A percentile compares a stretch with the other conserved stretches of the same genome.
Conservation (phyloP, 2,329 filamentous ascomycete genomes). For the Alternaria solani region DNA sequence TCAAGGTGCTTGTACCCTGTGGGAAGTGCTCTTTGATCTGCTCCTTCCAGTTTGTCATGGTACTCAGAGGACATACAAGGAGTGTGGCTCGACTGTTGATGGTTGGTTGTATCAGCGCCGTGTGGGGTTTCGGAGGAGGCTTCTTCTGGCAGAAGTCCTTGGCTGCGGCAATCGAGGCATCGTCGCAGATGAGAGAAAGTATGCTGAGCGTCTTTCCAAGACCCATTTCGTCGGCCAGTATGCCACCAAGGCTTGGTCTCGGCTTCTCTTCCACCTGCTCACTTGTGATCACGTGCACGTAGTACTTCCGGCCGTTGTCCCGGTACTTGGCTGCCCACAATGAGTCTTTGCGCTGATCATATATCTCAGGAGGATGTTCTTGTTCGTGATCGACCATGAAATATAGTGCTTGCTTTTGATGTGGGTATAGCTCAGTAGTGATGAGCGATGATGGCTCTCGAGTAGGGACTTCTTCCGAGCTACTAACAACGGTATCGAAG, state of each 20-base stretch:
- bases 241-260: conserved; percentile 52
- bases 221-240: conserved; percentile 62
- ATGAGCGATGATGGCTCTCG: conserved; percentile 72
- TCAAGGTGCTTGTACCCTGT: conserved; percentile 63
- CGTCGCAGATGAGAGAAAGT: conserved; percentile 74
- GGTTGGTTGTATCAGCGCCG: conserved; percentile 34
- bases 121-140: conserved; percentile 50
- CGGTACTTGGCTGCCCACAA: conserved; percentile 75
- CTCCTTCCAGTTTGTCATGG: conserved; percentile 92
- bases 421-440: conserved; percentile 74
- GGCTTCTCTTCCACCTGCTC: conserved; percentile 46
- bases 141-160: conserved; percentile 65
- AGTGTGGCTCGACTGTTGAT: conserved; percentile 81
- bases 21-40: conserved; percentile 86
- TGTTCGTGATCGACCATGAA: conserved; percentile 86
- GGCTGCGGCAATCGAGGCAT: conserved; percentile 67
- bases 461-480: conserved; percentile 73
- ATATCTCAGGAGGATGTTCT: conserved; percentile 65
- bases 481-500: conserved; percentile 82
- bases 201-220: conserved; percentile 73
- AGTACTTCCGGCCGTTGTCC: conserved; percentile 67
- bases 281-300: conserved; percentile 86
- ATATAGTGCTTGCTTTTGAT: conserved; percentile 88
- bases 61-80: conserved; percentile 87
- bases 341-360: conserved; percentile 71